Percentiles rank a stretch among this genome's conserved stretches.
phyloP scores from a whole-genome alignment of 2,329 filamentous ascomycete genomes.

The Fusarium pseudocircinatum region DNA sequence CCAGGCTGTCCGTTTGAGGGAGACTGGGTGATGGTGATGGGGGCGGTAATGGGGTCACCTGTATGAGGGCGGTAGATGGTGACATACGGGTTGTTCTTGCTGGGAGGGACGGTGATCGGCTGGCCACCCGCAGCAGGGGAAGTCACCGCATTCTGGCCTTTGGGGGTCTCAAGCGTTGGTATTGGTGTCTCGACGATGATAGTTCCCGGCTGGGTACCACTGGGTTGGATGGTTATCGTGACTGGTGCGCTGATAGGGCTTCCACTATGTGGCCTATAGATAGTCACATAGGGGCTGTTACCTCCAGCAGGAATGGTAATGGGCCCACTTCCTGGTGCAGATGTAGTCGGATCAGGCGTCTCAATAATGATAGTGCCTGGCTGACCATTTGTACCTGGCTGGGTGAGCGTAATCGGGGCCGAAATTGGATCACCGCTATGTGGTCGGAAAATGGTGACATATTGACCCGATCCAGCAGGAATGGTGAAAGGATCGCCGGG shows the following conservation, averaged over 20 bases:
- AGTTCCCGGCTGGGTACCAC: constrained; percentile 13
- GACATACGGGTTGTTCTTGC: constrained; percentile 24
- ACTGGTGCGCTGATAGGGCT: constrained; percentile 6
- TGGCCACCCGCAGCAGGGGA: constrained; percentile 2
- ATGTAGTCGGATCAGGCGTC: constrained; percentile 17
- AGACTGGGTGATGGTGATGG: constrained; percentile 29
- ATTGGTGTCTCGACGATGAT: constrained; percentile 27
- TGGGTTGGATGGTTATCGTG: constrained; percentile 14
- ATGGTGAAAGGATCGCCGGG: constrained; percentile 20
- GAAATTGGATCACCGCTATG: constrained; percentile 31
- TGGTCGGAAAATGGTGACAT: constrained; percentile 23
- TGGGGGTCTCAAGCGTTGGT: constrained; percentile 18
- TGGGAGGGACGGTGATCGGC: constrained; percentile 25
- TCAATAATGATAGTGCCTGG: constrained; percentile 30
- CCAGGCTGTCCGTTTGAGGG: constrained; percentile 27
- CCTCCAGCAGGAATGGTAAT: constrained; percentile 23
- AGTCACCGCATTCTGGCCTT: constrained; percentile 18
- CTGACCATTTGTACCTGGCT: constrained; percentile 10
- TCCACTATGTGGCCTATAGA: constrained; percentile 23
- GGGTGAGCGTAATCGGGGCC: constrained; percentile 27
- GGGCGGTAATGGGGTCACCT: constrained; percentile 24
- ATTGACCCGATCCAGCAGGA: constrained; percentile 10
- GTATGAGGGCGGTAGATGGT: constrained; percentile 27
- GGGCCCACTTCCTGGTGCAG: constrained; percentile 10
- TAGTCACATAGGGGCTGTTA: constrained; percentile 16